Evolutionary conservation across 2,329 filamentous ascomycete genomes (phyloP), one percentile per base, ranked within the genome.

Genomic region (Colletotrichum agaves): DNA sequence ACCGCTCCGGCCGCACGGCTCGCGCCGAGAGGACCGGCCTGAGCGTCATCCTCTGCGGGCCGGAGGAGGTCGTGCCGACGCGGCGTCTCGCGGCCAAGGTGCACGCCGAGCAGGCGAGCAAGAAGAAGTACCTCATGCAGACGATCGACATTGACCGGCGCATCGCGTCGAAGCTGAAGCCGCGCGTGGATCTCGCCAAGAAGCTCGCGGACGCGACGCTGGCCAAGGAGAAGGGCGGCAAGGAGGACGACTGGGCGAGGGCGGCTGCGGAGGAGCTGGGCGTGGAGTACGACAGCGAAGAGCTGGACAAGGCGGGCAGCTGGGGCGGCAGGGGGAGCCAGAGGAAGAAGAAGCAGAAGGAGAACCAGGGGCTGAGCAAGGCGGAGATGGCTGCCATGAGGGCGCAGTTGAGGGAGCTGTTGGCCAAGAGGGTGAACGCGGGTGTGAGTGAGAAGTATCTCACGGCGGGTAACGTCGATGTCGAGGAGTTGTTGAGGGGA

Each of bases 1-100:
- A 99, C 77, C 90, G 96, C 23, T 98, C 96, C 1, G 96, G 96
- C 12, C 92, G 96, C 71, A 98, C 96, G 1, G 96, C 96, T 2
- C 93, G 96, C 75, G 95, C 92, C 3, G 87, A 90, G 19, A 88
- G 88, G 12, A 88, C 86, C 0, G 96, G 96, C 41, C 87, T 92
- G 39, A 97, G 93, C 74, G 90, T 99, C 64, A 83, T 99, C 4
- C 89, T 99, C 59, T 98, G 96, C 75, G 90, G 91, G 0, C 95
- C 96, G 0, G 95, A 98, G 67, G 96, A 99, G 81, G 93, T 97
- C 2, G 86, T 90, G 2, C 92, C 93, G 0, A 95, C 95, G 3
- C 87, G 93, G 7, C 87, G 95, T 17, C 86, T 99, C 0, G 90
- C 97, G 1, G 90, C 91, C 35, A 97, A 98, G 78, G 93, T 99